A percentile compares a stretch with the other conserved stretches of the same genome.
These are phyloP conservation scores for Fusarium cyanostomum DNA, from an alignment of 2,329 filamentous ascomycete species.

Conservation along the genomic window DNA sequence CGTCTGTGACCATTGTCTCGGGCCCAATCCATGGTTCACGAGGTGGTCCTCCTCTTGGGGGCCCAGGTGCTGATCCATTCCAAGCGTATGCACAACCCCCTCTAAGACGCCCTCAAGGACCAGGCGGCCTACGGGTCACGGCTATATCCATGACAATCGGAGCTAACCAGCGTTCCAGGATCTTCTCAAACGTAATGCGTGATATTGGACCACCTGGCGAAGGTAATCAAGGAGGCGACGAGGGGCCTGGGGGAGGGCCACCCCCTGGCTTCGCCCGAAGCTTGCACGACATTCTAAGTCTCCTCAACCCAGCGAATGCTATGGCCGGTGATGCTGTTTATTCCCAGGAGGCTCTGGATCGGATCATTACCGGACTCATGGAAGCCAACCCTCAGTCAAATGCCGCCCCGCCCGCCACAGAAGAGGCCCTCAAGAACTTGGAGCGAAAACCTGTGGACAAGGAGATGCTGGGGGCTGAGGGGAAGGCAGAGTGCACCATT, in stretches of 20 bases:
- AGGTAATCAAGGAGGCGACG: conserved; percentile 35
- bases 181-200: conserved; percentile 58
- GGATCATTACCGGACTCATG: conserved; percentile 88
- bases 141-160: conserved; percentile 30
- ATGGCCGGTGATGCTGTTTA: conserved; percentile 84
- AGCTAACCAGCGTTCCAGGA: conserved; percentile 52
- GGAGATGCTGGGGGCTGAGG: conserved; percentile 72
- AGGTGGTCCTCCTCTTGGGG: conserved; percentile 24
- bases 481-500: conserved; percentile 88
- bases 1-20: conserved; percentile 60
- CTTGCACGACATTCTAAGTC: conserved; percentile 62
- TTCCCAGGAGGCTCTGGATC: conserved; percentile 88
- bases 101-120: conserved; percentile 15
- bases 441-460: conserved; percentile 75
- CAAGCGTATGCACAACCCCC: conserved; percentile 55
- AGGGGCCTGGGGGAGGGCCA: conserved; percentile 23
- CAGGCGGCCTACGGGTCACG: conserved; percentile 30
- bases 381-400: conserved; percentile 80
- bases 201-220: conserved; percentile 49
- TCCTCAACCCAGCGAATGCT: conserved; percentile 63
- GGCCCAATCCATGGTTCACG: conserved; percentile 44
- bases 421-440: conserved; percentile 76
- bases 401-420: conserved; percentile 82
- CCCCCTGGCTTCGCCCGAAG: conserved; percentile 45
- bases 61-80: conserved; percentile 53